Percentiles rank a stretch among this genome's conserved stretches.
Conservation (phyloP, 208 protist species). For the Eutreptiella sp. region DNA sequence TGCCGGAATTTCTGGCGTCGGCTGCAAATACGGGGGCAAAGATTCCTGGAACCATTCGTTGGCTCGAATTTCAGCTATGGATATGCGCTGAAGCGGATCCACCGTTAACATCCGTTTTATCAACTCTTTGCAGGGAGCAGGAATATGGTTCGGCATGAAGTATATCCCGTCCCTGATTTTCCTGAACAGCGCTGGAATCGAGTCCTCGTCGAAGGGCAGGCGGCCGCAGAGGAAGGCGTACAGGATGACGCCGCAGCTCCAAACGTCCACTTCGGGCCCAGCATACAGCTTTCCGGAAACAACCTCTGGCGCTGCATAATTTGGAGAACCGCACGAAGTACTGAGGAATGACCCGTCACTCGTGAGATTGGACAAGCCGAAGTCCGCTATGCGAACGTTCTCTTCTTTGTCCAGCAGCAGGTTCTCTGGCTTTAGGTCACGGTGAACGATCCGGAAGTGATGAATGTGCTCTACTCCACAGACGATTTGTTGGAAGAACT, state of each 20-base stretch:
- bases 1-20: constrained; percentile 53
- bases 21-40: constrained; percentile 66
- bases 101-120: constrained; percentile 77
- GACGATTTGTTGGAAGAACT: constrained; percentile 98
- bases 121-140: constrained; percentile 52
- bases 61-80: constrained; percentile 76
- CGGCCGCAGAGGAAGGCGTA: constrained; percentile 82
- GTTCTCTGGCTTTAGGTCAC: constrained; percentile 88
- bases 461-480: constrained; percentile 98
- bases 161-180: constrained; percentile 83
- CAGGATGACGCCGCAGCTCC: constrained; percentile 89
- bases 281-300: constrained; percentile 83
- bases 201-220: constrained; percentile 85
- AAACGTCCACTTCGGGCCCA: constrained; percentile 83
- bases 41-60: constrained; percentile 73
- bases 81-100: constrained; percentile 73
- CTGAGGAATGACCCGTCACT: constrained; percentile 75
- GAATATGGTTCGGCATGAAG: constrained; percentile 54
- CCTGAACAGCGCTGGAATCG: constrained; percentile 73
- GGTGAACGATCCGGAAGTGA: constrained; percentile 80
- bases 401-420: constrained; percentile 71
- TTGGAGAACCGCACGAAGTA: constrained; percentile 83
- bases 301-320: constrained; percentile 88
- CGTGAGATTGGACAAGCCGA: constrained; percentile 87
- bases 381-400: constrained; percentile 89